Conservation (phyloP, 371 early-diverging fungal species). For the Choanephora cucurbitarum region DNA sequence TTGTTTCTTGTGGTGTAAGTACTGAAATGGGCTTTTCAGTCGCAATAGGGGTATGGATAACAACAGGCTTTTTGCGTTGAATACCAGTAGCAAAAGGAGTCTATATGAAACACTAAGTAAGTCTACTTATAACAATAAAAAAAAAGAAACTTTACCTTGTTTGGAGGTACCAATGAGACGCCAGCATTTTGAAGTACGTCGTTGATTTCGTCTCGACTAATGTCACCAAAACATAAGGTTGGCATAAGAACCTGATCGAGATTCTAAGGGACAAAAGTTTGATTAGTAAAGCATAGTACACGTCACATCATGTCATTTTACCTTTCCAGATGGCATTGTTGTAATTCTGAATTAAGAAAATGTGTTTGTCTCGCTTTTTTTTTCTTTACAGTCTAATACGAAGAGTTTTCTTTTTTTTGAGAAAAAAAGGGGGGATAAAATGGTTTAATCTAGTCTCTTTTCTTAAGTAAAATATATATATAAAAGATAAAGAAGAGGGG, state of each 20-base stretch:
- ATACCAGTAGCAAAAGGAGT: conserved; percentile 49
- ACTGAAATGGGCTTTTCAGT: background rate
- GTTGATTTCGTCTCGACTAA: conserved; percentile 63
- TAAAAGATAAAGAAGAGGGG: background rate
- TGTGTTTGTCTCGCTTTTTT: background rate
- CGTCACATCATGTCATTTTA: conserved; percentile 3
- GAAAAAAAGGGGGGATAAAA: no score
- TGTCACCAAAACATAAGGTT: conserved; percentile 56
- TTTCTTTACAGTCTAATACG: conserved; percentile 4
- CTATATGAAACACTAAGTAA: conserved; percentile 17
- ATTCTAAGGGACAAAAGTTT: conserved; percentile 11
- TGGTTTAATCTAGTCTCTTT: no score
- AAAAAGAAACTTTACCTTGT: conserved; percentile 31
- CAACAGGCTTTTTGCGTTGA: conserved; percentile 15
- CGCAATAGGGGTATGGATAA: conserved; percentile 9
- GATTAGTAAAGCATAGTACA: background rate
- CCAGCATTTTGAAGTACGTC: conserved; percentile 53
- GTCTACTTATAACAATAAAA: background rate
- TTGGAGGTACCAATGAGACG: conserved; percentile 41
- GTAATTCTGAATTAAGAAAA: background rate
- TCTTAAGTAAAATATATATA: no score
- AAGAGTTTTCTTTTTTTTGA: background rate
- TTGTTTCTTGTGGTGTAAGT: background rate
- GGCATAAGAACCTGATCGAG: conserved; percentile 26
- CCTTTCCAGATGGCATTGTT: conserved; percentile 27